Evolutionary conservation across 2,329 filamentous ascomycete genomes (phyloP).

Genomic region (Diplodia intermedia): DNA sequence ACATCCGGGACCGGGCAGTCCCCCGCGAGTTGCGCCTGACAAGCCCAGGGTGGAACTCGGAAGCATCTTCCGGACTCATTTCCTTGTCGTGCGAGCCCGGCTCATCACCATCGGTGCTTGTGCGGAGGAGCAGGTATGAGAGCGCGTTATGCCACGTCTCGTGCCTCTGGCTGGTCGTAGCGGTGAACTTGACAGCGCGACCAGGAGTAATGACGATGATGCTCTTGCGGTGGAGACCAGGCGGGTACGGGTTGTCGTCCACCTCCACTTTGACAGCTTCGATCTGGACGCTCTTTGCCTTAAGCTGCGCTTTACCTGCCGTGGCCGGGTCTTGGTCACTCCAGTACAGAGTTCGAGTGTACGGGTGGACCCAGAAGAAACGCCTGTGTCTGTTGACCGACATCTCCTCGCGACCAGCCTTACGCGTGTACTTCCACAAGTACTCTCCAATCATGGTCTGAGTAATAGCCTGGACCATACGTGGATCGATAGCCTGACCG

Average conservation of each 20-base stretch:
- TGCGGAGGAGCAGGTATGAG: conserved; percentile 87
- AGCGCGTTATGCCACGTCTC: conserved; percentile 99
- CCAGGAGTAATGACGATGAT: conserved; percentile 89
- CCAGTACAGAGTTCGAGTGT: conserved; percentile 96
- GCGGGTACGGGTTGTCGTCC: conserved; percentile 94
- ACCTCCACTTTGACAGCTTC: conserved; percentile 90
- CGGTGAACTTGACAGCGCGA: conserved; percentile 90
- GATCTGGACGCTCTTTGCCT: conserved; percentile 89
- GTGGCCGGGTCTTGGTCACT: conserved; percentile 85
- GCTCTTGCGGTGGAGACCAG: conserved; percentile 92
- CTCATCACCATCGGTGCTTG: conserved; percentile 64
- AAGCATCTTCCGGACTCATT: conserved; percentile 66
- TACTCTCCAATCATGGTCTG: conserved; percentile 99
- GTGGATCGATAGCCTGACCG: conserved; percentile 74
- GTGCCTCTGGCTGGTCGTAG: conserved; percentile 89
- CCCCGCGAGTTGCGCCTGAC: conserved; percentile 59
- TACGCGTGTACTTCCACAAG: conserved; percentile 98
- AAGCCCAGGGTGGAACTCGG: conserved; percentile 79
- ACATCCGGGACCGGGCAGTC: conserved; percentile 62
- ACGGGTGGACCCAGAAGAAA: conserved; percentile 99
- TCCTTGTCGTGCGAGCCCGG: conserved; percentile 56
- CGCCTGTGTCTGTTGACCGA: conserved; percentile 89
- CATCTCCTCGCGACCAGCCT: conserved; percentile 85
- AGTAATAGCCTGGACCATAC: conserved; percentile 98
- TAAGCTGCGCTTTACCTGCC: conserved; percentile 77